Base-by-base conservation (phyloP, 192 early-diverging fungal species). In the Coemansia guatemalensis region DNA sequence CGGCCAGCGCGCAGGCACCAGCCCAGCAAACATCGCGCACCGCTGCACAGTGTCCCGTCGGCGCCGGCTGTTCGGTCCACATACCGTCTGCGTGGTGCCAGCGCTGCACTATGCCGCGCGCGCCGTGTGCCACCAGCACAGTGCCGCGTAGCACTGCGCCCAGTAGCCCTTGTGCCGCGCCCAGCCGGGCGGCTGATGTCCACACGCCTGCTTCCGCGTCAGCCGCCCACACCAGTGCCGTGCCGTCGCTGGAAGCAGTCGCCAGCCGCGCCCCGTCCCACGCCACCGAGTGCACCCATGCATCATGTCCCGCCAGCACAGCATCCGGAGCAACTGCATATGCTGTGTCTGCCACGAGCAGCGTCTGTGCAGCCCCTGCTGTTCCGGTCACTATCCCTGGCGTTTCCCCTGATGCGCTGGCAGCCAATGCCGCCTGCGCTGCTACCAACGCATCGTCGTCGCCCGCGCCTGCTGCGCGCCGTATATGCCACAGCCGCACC, bases 231-330 rank as follows among this genome's bases (percentile, higher is more conserved):
- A 94, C 74, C 74, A 97, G 89, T 73, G 95, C 87, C 18, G 91
- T 90, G 73, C 95, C 92, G 73, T 99, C 97, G 8, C 88, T 90
- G 0, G 95, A 96, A 0, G 95, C 89, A 5, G 95, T 92, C 20
- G 94, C 74, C 4, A 99, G 79, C 88, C 20, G 48, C n/a, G 6
- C 20, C 18, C 55, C 33, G 24, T 89, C 81, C 95, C 95, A 99
- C 35, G 81, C 62, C 48, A 92, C 88, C 32, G 87, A 86, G 73
- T 91, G 89, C 21, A 97, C 92, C 95, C 95, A 96, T 61, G 94
- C 95, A 61, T 99, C 97, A 71, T 99, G 97, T 0, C 93, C 95
- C 70, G 93, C 78, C n/a, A 99, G 81, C 18, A 99, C 83, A 5
- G 95, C 87, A 71, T 99, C 95, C 64, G 96, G 88, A 73, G 92